Evolutionary conservation across 1,284 basidiomycete species (phyloP), one percentile per base, ranked within the genome.

Genomic region (Athelia sp.): DNA sequence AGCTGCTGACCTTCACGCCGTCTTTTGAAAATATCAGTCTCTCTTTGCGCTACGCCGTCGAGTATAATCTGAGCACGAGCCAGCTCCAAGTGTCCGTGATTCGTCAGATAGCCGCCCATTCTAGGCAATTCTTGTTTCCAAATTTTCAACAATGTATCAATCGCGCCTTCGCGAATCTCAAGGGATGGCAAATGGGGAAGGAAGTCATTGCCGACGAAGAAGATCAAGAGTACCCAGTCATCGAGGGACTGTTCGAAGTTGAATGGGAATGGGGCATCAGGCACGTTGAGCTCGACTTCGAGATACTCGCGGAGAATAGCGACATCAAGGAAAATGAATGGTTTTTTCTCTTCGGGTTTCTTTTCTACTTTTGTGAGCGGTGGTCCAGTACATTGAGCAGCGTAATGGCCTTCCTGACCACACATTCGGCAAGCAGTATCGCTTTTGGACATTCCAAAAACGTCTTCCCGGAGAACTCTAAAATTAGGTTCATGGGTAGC

Each of bases 121-220:
- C 86, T 80, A 13, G 90, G 86, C 36, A 99, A 73, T 65, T 95
- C 92, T 66, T 79, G 76, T 71, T 92, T 93, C 97, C 97, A 99
- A 51, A 99, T 98, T 67, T 81, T 87, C 62, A 99, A 74, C 52
- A 99, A 74, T 47, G 89, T 94, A 74, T 99, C 97, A 73, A 99
- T 98, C 24, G 96, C 97, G 50, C 96, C 97, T 73, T 99, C 97
- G 60, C 97, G 84, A 65, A 99, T 99, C 76, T 99, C 97, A 74
- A 99, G 82, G 52, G 89, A 93, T 19, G 97, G 97, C 53, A 99
- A 76, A 73, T 99, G 97, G 15, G 97, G 97, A 63, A 99, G 77
- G 76, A 99, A 99, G 73, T 99, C 97, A 75, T 99, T 99, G 60
- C 97, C 97, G 63, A 99, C 96, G 69, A 99, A 98, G 82, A 99